Evolutionary conservation across 768 basidiomycete genomes (phyloP), one percentile per base, ranked within the genome.

Genomic region (Amanita muscaria): DNA sequence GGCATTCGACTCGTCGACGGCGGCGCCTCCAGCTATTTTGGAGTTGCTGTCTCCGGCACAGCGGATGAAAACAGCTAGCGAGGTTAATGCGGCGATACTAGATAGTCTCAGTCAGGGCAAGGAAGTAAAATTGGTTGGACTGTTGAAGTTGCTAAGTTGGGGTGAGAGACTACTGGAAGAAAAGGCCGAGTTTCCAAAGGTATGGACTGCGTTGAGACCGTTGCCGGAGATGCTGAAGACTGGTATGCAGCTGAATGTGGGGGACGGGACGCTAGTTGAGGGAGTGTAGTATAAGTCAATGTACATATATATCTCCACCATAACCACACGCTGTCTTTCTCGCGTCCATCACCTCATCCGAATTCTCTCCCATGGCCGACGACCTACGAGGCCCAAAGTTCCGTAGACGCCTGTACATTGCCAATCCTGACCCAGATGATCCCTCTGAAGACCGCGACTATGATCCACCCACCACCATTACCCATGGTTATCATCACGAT

Each of bases 41-140:
- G 82, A 90, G 44, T 68, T 98, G 43, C 64, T 98, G 58, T 83
- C 84, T 22, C 84, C 88, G 23, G 81, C 79, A 16, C 92, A 97
- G 60, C 75, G 94, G 40, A 76, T 89, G 77, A 87, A 85, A 66
- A 94, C 93, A n/a, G 93, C 93, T 1, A 82, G 86, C 16, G 90
- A 94, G 65, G 81, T 98, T 59, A 99, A 99, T 58, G 85, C 88
- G 1, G 93, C 94, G 24, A 94, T 99, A 44, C 66, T 99, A 58
- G 88, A 92, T 56, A 87, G 84, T 56, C 69, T 91, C 50, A 87
- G 90, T 52, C 89, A 97, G 56, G 90, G 91, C 0, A 86, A 85
- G 59, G 88, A 94, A 59, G 88, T 93, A 46, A 96, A 94, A 64
- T 65, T 97, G 40, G 77, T 83, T 22, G 81, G 80, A 14, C 59